Conservation (phyloP, 2,329 filamentous ascomycete genomes). For the Raffaelea arxii region DNA sequence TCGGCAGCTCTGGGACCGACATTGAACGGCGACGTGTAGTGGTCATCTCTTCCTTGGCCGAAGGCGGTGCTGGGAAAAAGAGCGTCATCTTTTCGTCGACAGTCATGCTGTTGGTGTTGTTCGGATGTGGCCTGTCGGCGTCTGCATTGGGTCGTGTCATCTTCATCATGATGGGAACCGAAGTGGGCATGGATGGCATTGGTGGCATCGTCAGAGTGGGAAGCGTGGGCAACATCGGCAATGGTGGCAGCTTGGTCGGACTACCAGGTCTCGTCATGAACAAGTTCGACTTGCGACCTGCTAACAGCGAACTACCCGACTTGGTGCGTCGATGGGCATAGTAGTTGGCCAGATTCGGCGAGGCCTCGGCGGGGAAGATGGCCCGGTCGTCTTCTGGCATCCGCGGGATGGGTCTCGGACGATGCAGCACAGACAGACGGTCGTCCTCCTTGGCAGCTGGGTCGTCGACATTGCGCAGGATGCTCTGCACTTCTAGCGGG, state of each 20-base stretch:
- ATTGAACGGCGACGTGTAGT: slow-evolving; percentile 23
- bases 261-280: slow-evolving; percentile 33
- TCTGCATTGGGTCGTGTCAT: too few relatives aligned
- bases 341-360: slow-evolving; percentile 19
- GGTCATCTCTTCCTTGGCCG: slow-evolving; percentile 10
- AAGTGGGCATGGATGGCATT: too few relatives aligned
- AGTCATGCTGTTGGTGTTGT: slow-evolving; percentile 48
- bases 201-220: too few relatives aligned
- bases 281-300: slow-evolving; percentile 32
- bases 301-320: slow-evolving; percentile 38
- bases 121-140: slow-evolving; percentile 32
- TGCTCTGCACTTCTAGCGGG: slow-evolving; percentile 35
- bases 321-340: slow-evolving; percentile 36
- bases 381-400: slow-evolving; percentile 34
- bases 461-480: slow-evolving; percentile 38
- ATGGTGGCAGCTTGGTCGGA: slow-evolving; percentile 39
- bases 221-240: too few relatives aligned
- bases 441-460: slow-evolving; percentile 20
- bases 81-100: slow-evolving; percentile 47
- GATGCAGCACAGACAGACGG: slow-evolving; percentile 36
- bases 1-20: slow-evolving; percentile 36
- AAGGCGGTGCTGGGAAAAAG: slow-evolving; percentile 32
- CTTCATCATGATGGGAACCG: too few relatives aligned
- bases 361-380: slow-evolving; percentile 35
- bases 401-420: slow-evolving; percentile 46